These are phyloP conservation scores for Exserohilum turcica DNA, from an alignment of 2,329 filamentous ascomycete genomes.

Conservation along the genomic window DNA sequence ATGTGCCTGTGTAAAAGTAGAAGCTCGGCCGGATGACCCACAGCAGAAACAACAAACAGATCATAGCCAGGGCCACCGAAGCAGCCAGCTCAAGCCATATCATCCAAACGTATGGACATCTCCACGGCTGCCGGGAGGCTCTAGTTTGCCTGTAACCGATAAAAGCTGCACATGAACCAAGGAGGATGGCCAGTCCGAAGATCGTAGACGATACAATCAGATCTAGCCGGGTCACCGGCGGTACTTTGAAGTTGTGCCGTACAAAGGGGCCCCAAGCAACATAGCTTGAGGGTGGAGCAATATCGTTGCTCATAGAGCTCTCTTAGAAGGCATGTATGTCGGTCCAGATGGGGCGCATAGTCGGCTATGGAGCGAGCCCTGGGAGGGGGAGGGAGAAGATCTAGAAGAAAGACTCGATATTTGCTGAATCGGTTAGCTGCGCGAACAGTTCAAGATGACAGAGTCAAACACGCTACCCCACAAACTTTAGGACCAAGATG, in stretches of 20 bases:
- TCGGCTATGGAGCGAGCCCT: not conserved
- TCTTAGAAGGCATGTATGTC: not conserved
- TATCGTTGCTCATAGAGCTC: conserved; percentile 19
- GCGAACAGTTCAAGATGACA: not conserved
- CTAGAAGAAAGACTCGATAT: conserved; percentile 1
- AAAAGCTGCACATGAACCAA: conserved; percentile 36
- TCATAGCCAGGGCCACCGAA: conserved; percentile 49
- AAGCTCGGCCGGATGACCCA: conserved; percentile 41
- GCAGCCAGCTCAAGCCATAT: conserved; percentile 55
- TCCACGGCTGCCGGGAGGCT: conserved; percentile 23
- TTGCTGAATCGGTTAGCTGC: conserved; percentile 1
- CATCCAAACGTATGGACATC: conserved; percentile 53
- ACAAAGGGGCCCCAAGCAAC: conserved; percentile 35
- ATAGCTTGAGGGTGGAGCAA: conserved; percentile 23
- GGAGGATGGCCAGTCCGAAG: conserved; percentile 27
- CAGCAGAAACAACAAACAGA: conserved; percentile 43
- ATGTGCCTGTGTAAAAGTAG: conserved; percentile 37
- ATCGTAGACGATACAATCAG: conserved; percentile 26
- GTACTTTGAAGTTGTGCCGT: conserved; percentile 21
- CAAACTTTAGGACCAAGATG: not conserved
- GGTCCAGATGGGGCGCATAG: not conserved
- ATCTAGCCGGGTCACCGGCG: conserved; percentile 24
- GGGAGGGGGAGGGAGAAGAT: too few species aligned
- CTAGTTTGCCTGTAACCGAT: conserved; percentile 34
- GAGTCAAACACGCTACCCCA: conserved; percentile 10